A percentile compares a stretch with the other conserved stretches of the same genome.
Conservation (phyloP, 2,329 filamentous ascomycete genomes). For the Paecilomyces dactylethromorphus region DNA sequence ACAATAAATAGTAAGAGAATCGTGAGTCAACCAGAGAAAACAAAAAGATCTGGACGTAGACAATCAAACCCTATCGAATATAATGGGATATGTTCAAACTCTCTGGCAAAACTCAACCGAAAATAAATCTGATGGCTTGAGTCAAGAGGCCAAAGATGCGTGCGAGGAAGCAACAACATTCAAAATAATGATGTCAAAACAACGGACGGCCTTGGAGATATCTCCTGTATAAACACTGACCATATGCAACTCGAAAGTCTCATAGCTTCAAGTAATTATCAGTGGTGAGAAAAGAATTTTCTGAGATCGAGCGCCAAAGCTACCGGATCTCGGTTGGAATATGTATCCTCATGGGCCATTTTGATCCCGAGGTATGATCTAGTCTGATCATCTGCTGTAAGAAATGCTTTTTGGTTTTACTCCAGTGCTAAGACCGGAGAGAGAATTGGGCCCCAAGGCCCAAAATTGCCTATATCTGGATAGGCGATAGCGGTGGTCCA, state of each 20-base stretch:
- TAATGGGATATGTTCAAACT: neutral
- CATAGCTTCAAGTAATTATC: neutral
- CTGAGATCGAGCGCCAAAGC: neutral
- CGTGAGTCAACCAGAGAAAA: neutral
- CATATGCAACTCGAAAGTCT: neutral
- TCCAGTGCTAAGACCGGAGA: neutral
- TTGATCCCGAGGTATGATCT: neutral
- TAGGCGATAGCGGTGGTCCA: slow-evolving; percentile 42
- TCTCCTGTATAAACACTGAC: neutral
- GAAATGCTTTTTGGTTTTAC: neutral
- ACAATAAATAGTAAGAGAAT: neutral
- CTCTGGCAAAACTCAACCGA: neutral
- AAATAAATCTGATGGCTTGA: neutral
- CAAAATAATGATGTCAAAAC: neutral
- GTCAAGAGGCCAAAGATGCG: neutral
- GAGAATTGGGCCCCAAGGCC: neutral
- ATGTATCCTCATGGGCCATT: neutral
- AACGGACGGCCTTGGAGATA: neutral
- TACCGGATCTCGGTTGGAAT: neutral
- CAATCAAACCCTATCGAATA: neutral
- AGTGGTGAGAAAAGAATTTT: neutral
- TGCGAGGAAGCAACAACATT: neutral
- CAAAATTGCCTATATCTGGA: slow-evolving; percentile 31
- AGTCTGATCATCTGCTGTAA: neutral
- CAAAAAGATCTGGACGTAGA: neutral